phyloP scores from a whole-genome alignment of 2,329 filamentous ascomycete genomes.

The Colletotrichum eleusines region DNA sequence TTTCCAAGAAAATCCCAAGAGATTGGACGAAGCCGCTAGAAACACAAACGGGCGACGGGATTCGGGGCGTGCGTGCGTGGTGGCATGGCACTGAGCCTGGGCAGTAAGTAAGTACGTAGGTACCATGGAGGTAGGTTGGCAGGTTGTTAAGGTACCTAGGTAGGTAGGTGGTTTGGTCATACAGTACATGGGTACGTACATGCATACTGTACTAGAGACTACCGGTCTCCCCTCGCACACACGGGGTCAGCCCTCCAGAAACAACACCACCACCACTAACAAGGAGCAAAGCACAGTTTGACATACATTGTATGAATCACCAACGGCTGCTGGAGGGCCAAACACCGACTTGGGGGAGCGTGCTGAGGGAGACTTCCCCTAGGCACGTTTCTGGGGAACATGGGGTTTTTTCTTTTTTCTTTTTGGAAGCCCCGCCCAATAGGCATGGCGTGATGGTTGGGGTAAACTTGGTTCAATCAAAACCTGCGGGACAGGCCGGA shows the following conservation, averaged over 20 bases:
- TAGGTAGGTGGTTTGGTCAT: too few species aligned
- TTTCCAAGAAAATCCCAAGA: conserved; percentile 43
- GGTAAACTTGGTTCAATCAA: conserved; percentile 15
- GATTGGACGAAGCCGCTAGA: conserved; percentile 42
- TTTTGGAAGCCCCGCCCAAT: conserved; percentile 1
- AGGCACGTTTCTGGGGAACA: conserved; percentile 29
- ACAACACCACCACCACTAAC: neutral
- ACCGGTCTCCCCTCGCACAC: neutral
- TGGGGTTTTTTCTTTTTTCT: too few species aligned
- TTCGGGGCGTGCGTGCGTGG: conserved; percentile 21
- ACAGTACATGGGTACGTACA: neutral
- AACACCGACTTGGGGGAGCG: neutral
- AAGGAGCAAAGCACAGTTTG: neutral
- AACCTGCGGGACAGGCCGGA: conserved; percentile 11
- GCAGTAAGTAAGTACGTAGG: too few species aligned
- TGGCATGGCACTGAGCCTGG: conserved; percentile 1
- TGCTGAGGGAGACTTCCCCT: neutral
- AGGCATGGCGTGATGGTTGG: conserved; percentile 34
- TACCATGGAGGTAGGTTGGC: too few species aligned
- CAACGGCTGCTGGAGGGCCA: neutral
- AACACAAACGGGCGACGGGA: conserved; percentile 30
- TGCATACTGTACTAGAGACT: too few species aligned
- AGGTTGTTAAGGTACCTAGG: too few species aligned
- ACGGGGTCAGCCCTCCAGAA: neutral
- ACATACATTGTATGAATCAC: neutral